Base-by-base conservation (phyloP, 345 rosid species). In the Heritiera fomes region DNA sequence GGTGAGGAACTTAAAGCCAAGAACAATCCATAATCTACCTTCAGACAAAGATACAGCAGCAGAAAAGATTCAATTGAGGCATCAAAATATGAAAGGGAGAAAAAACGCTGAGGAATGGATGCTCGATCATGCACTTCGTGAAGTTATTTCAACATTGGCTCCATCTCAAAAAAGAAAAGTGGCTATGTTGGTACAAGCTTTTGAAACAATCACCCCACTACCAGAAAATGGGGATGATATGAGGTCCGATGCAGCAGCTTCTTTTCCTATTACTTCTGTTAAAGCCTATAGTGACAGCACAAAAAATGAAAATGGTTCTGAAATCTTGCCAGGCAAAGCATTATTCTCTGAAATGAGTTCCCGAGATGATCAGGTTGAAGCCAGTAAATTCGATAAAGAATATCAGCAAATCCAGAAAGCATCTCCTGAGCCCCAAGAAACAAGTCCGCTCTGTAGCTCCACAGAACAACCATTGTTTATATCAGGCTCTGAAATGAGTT, bases 121-220 rank as follows among this genome's bases (percentile, higher is more conserved):
- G 99, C 97, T 96, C 18, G 99, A 96, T 86, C 85, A 87, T 80
- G 93, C 98, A 47, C 89, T 96, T 38, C 84, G 81, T 75, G 88
- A 90, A 82, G 99, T 90, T 69, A 86, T 94, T 73, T 87, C 97
- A 61, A 85, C 86, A 55, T 86, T 96, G 60, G 91, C 88, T 71
- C 93, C 95, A 15, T 92, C 89, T 34, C 92, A 93, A 83, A 90
- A 87, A 82, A 89, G 91, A 82, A 94, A 90, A 86, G 99, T 96
- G 50, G 41, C 85, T 66, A 84, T 94, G 86, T 97, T 96, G n/a
- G 98, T 92, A n/a, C 90, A 94, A 87, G 98, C 99, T 71, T 96
- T 96, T 30, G 99, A 96, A 79, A 90, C 91, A 10, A 88, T 96
- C 60, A 82, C 78, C 80, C 94, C 94, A 68, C 81, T 77, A 41